Evolutionary conservation across 257 asterid genomes (phyloP).

Genomic region (Prunella vulgaris): DNA sequence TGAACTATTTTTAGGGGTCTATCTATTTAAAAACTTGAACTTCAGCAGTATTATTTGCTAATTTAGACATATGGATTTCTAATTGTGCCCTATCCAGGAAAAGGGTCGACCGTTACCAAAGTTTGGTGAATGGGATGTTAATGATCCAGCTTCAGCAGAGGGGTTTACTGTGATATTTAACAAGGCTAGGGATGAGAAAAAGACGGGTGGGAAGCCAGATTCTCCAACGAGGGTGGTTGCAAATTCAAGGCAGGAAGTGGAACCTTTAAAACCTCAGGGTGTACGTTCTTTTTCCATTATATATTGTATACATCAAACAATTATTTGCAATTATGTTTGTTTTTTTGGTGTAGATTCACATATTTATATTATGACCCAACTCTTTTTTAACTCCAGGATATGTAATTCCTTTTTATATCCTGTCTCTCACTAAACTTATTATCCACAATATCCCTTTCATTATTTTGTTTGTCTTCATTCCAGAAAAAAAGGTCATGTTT

Average conservation of each 20-base stretch:
- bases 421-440: too few species aligned
- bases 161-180: constrained; percentile 94
- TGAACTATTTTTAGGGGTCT: neutral
- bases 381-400: neutral
- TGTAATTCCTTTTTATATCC: neutral
- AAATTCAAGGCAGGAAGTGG: constrained; percentile 45
- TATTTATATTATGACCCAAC: neutral
- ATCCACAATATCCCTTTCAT: too few species aligned
- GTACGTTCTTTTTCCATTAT: constrained; percentile 46
- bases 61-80: neutral
- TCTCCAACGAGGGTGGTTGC: constrained; percentile 64
- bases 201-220: constrained; percentile 90
- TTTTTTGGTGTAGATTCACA: neutral
- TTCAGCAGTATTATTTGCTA: neutral
- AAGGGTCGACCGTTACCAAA: constrained; percentile 93
- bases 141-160: constrained; percentile 97
- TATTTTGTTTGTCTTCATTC: neutral
- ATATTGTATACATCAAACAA: neutral
- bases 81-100: constrained; percentile 41
- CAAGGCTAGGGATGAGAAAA: constrained; percentile 96
- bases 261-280: constrained; percentile 68
- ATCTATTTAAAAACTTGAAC: neutral
- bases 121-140: constrained; percentile 98
- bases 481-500: neutral
- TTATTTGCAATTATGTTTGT: neutral